Evolutionary conservation across 108 stramenopile genomes (phyloP), one percentile per base, ranked within the genome.

Genomic region (Cyclotella cryptica): DNA sequence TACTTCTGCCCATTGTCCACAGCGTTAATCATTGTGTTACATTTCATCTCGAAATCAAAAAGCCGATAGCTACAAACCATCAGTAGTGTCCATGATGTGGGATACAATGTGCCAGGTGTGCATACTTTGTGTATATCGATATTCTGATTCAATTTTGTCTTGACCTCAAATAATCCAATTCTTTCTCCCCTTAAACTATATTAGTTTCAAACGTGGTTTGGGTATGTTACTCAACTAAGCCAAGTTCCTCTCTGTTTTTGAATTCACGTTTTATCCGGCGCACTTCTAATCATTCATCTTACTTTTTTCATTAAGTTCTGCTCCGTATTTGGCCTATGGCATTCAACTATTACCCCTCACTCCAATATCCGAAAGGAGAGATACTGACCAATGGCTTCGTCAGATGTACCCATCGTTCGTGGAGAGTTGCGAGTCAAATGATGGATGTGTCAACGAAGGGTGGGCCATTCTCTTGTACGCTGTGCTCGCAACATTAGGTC

Each of bases 271-370:
- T 7, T 7, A 49, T 49, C 1, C 13, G 13, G 44, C 47, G 1
- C 79, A 9, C 74, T 89, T 41, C 82, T 88, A 21, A 90, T 89
- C 43, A 21, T 90, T 15, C 90, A 88, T 89, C 87, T 70, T 67
- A 18, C 84, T 87, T 15, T 87, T 87, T 53, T 90, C 86, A 87
- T 92, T 92, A 66, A 90, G 95, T 1, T 42, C 65, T 70, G 72
- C 83, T 26, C 79, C 85, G 11, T 92, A 84, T 52, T 79, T 93
- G 1, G 85, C 90, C 0, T 89, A 87, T 75, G 95, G 95, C 1
- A 96, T 96, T 52, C 94, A 98, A 66, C 87, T 98, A 24, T 54
- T 98, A 28, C 96, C 96, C 1, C 67, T 97, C 12, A 98, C 96
- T 7, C 85, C 90, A 0, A 85, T 93, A 27, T 89, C 94, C 10